Base-by-base conservation (phyloP, 2,329 filamentous ascomycete species). In the Fusarium acutatum region DNA sequence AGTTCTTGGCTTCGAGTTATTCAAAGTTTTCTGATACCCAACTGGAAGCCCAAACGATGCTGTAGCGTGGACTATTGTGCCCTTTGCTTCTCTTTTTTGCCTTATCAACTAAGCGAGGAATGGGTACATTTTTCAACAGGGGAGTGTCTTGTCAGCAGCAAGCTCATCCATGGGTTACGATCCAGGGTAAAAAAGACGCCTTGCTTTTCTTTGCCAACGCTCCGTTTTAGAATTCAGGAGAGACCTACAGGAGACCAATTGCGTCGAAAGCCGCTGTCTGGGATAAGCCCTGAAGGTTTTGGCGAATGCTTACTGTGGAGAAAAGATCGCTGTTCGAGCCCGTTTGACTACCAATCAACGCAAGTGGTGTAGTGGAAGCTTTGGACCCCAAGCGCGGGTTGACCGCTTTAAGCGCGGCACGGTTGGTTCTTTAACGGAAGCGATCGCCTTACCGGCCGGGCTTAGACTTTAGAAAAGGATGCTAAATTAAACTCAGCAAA, bases 1-100 rank as follows among this genome's bases (percentile, higher is more conserved):
- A 30, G 22, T 0, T 0, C 7, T 3, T 17, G 10, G 20, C 46
- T 30, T 49, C 3, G 5, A 17, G 7, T n/a, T n/a, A n/a, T n/a
- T n/a, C n/a, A n/a, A n/a, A n/a, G n/a, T n/a, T n/a, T n/a, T n/a
- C n/a, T 9, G 2, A 7, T 9, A 30, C 7, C 14, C 0, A 4
- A 12, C 26, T 30, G 9, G 13, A 7, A 24, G 22, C 6, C 8
- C 11, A 20, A 24, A 18, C 5, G 30, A 24, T 20, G 22, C 8
- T 24, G 11, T 14, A 10, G 5, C 8, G 4, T 18, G 4, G 8
- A 24, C 1, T 24, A 12, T 10, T 32, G 6, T 14, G 4, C 28
- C 6, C 12, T 20, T 20, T n/a, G 22, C 28, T n/a, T 32, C 7
- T 6, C 22, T 49, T 8, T 12, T 28, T 30, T 12, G 24, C 24